Conservation (phyloP, 2,329 filamentous ascomycete species). For the Sclerotinia glacialis region DNA sequence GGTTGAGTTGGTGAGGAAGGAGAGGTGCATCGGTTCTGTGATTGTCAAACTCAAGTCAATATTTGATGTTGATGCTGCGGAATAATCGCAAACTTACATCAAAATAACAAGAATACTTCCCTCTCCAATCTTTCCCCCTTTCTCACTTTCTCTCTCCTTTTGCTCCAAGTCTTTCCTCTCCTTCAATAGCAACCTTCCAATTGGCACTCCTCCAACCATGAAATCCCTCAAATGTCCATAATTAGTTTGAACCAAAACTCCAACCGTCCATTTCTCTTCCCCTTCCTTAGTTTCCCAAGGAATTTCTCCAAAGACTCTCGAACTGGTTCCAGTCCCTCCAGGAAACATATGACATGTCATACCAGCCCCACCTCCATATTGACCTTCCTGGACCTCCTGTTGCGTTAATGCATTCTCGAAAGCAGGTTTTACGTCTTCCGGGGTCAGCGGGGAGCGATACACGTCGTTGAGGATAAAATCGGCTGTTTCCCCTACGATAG, state of each 20-base stretch:
- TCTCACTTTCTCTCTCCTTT: slow-evolving; percentile 31
- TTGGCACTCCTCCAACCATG: slow-evolving; percentile 57
- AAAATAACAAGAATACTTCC: slow-evolving; percentile 61
- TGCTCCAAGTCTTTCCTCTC: slow-evolving; percentile 35
- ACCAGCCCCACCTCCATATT: slow-evolving; percentile 64
- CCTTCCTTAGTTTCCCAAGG: slow-evolving; percentile 34
- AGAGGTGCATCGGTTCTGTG: slow-evolving; percentile 55
- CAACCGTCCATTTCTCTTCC: slow-evolving; percentile 53
- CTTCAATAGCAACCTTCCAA: slow-evolving; percentile 56
- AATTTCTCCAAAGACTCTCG: slow-evolving; percentile 51
- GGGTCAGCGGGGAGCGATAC: slow-evolving; percentile 52
- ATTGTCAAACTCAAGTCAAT: background rate
- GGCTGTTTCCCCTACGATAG: slow-evolving; percentile 61
- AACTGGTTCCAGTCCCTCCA: slow-evolving; percentile 63
- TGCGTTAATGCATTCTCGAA: slow-evolving; percentile 51
- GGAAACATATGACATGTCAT: slow-evolving; percentile 67
- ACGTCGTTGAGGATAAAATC: slow-evolving; percentile 61
- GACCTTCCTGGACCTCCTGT: slow-evolving; percentile 56
- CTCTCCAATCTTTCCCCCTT: slow-evolving; percentile 49
- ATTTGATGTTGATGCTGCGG: fast-evolving
- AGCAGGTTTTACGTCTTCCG: slow-evolving; percentile 52
- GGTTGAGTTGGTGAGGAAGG: slow-evolving; percentile 54
- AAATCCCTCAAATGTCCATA: slow-evolving; percentile 59
- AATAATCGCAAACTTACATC: slow-evolving; percentile 37
- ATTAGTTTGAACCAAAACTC: slow-evolving; percentile 62